Evolutionary conservation across 305 asterid genomes (phyloP).

Genomic region (Withania somnifera): DNA sequence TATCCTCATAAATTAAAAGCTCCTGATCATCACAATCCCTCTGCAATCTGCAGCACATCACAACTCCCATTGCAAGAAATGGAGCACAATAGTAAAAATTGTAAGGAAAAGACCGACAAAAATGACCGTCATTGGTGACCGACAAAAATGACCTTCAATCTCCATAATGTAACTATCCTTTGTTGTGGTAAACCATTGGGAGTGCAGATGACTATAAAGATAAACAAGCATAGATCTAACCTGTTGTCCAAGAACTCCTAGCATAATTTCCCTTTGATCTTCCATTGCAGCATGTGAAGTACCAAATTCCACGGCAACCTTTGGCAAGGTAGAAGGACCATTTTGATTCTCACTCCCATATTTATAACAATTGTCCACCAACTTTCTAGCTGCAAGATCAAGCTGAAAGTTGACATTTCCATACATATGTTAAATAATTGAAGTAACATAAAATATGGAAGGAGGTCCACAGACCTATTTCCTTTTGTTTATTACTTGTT

Average conservation of each 20-base stretch:
- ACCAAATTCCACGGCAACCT: conserved; percentile 57
- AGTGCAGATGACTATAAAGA: not conserved
- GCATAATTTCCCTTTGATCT: conserved; percentile 78
- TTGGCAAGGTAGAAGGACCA: conserved; percentile 48
- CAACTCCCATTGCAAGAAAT: not conserved
- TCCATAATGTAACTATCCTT: not conserved
- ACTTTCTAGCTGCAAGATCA: conserved; percentile 50
- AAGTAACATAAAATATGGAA: conserved; percentile 13
- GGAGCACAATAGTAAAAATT: not conserved
- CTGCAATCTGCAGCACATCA: not conserved
- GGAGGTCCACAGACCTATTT: conserved; percentile 46
- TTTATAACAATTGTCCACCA: conserved; percentile 89
- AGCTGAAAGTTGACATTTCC: conserved; percentile 18
- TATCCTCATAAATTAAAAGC: not conserved
- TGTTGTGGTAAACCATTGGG: not conserved
- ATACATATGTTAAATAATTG: conserved; percentile 5
- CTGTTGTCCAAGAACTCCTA: conserved; percentile 68
- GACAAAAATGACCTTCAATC: not conserved
- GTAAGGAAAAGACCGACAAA: not conserved
- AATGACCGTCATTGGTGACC: not conserved
- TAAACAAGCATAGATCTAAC: conserved; percentile 18
- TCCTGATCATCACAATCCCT: not conserved
- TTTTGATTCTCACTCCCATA: conserved; percentile 77
- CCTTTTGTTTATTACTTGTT: conserved; percentile 71
- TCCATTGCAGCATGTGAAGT: conserved; percentile 77